Percentiles rank a stretch among this genome's conserved stretches.
Conservation (phyloP, 805 yeast species). For the Saturnispora gosingensis region DNA sequence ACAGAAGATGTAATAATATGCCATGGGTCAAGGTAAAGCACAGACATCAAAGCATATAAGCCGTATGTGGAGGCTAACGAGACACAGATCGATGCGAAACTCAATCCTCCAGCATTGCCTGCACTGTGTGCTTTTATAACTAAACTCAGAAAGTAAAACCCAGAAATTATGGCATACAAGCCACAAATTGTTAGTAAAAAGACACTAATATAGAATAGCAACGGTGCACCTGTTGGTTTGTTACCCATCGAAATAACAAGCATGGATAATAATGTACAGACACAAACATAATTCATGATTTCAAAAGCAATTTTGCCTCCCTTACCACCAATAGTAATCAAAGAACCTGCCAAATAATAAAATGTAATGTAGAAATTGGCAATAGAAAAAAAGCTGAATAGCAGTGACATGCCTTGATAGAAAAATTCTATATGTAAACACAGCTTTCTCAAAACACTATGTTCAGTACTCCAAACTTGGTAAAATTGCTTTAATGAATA, state of each 20-base stretch:
- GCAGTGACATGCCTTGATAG: constrained; percentile 70
- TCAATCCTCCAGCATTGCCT: constrained; percentile 34
- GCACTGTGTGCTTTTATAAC: constrained; percentile 35
- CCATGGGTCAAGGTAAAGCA: constrained; percentile 92
- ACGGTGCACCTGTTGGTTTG: constrained; percentile 92
- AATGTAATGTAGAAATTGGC: constrained; percentile 89
- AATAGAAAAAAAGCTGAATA: constrained; percentile 87
- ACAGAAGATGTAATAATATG: constrained; percentile 79
- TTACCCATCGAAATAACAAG: constrained; percentile 94
- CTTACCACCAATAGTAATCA: constrained; percentile 48
- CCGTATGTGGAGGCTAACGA: constrained; percentile 90
- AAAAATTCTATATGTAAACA: constrained; percentile 80
- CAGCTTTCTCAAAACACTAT: constrained; percentile 69
- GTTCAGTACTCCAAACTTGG: constrained; percentile 84
- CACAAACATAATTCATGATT: constrained; percentile 74
- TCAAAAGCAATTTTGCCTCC: constrained; percentile 85
- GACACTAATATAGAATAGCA: constrained; percentile 65
- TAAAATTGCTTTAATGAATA: constrained; percentile 80
- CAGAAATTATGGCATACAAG: constrained; percentile 69
- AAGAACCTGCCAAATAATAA: constrained; percentile 84
- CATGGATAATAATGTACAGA: constrained; percentile 77
- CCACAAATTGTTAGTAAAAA: constrained; percentile 70
- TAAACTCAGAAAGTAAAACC: constrained; percentile 64
- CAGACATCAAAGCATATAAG: constrained; percentile 69
- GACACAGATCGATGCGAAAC: constrained; percentile 68